Base-by-base conservation (phyloP, 768 basidiomycete genomes). In the Rhizopogon salebrosus region DNA sequence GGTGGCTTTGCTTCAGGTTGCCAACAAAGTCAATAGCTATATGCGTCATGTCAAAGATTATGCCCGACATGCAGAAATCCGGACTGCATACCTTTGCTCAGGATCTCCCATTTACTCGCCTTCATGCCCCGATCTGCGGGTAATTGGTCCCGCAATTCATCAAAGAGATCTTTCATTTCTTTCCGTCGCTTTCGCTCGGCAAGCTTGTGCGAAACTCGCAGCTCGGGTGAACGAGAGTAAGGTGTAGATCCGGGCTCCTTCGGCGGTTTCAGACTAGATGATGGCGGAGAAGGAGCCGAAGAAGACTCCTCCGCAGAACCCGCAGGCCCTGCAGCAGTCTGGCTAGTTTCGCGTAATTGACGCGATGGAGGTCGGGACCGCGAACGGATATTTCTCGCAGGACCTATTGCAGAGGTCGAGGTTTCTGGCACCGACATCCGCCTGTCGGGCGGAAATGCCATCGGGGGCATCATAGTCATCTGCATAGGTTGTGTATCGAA, bases 111-210 rank as follows among this genome's bases (percentile, higher is more conserved):
- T 73, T 99, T 99, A 73, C 91, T 94, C 18, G 92, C 89, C 66
- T 98, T 98, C 85, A 94, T 90, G 39, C 88, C 93, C 49, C 89
- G 82, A 73, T 93, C 93, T 48, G 87, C 87, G 1, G 97, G 97
- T 23, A 99, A 74, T 62, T 91, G 84, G 68, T 97, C 95, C 53
- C 93, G 80, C 57, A 99, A 72, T 67, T 99, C 97, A 60, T 99
- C 97, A 64, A 98, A 98, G 40, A 99, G 69, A 54, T 98, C 95
- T 67, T 97, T 97, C 97, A 99, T 99, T 72, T 99, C 97, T 71
- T 95, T 98, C 70, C 97, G 79, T 60, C 97, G 74, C 70, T 98
- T 98, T 55, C 97, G 77, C 72, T 99, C 97, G 2, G 97, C 97
- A 27, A 99, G 81, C 65, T 99, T 99, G 72, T 99, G 97, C 2